Evolutionary conservation across 1,284 basidiomycete species (phyloP).

Genomic region (Cryptococcus sp.): DNA sequence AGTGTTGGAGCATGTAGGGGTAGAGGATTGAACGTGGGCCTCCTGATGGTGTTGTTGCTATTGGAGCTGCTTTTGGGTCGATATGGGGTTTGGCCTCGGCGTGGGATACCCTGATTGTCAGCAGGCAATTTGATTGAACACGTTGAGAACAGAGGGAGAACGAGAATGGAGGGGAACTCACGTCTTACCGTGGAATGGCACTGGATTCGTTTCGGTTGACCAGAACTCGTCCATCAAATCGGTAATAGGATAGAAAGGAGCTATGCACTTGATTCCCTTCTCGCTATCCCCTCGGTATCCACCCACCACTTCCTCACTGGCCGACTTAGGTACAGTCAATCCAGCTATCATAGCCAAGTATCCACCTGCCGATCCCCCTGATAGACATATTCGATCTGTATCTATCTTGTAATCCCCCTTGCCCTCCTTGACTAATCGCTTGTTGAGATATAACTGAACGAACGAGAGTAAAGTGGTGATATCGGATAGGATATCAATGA

Average conservation of each 20-base stretch:
- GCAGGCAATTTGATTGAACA: background rate
- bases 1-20: slow-evolving; percentile 46
- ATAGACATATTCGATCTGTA: slow-evolving; percentile 31
- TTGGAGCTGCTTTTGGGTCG: slow-evolving; percentile 35
- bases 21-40: slow-evolving; percentile 43
- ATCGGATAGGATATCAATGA: slow-evolving; percentile 43
- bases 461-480: slow-evolving; percentile 29
- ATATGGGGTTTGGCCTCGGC: slow-evolving; percentile 38
- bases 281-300: slow-evolving; percentile 26
- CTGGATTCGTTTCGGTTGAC: slow-evolving; percentile 43
- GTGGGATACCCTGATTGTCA: slow-evolving; percentile 27
- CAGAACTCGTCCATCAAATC: slow-evolving; percentile 43
- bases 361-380: slow-evolving; percentile 42
- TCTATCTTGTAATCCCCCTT: slow-evolving; percentile 30
- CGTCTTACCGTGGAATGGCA: slow-evolving; percentile 37
- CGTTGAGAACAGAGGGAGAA: background rate
- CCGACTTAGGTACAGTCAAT: slow-evolving; percentile 20
- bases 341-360: slow-evolving; percentile 44
- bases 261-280: slow-evolving; percentile 33
- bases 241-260: slow-evolving; percentile 45
- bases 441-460: slow-evolving; percentile 33
- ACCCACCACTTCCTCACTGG: slow-evolving; percentile 33
- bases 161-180: slow-evolving; percentile 7
- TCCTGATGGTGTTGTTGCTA: slow-evolving; percentile 31
- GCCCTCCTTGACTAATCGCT: slow-evolving; percentile 23